Base-by-base conservation (phyloP, 2,329 filamentous ascomycete genomes). In the Xylariaceae sp. region DNA sequence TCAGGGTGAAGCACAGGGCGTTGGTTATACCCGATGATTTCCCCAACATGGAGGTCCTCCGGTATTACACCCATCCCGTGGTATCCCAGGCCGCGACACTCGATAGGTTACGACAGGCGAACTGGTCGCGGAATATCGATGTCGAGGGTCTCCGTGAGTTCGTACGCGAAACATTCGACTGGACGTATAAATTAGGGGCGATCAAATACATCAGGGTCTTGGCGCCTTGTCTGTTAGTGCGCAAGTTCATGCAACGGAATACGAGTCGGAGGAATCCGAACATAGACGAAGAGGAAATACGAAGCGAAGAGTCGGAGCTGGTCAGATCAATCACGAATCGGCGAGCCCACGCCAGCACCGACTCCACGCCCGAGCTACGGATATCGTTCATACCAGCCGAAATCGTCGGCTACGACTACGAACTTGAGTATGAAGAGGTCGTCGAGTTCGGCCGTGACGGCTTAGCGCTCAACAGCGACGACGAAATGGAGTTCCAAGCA, bases 61-160 rank as follows among this genome's bases (percentile, higher is more conserved):
- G 88, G 9, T 96, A 90, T 69, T 99, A 99, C 67, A 93, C 89
- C 0, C 87, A 92, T 68, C 94, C 94, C 0, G 86, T 88, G 1
- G 88, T 97, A 2, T 97, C 92, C 0, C 78, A 80, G 0, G 66
- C 78, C 4, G 73, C 82, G 7, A 78, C 82, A 30, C 68, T 93
- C 54, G 74, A 82, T 2, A 78, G 76, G 48, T 67, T 92, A 17
- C 71, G 72, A 1, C 76, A 77, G 0, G 77, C 89, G 47, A 74
- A 76, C 8, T 91, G 88, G 84, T 82, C 86, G 58, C 76, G 77
- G 49, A 76, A 82, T 0, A 78, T 94, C 15, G 84, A 95, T 65
- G 78, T 89, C 10, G 68, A 76, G 3, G 85, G 83, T 0, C 74
- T 99, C 41, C 83, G 93, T 41, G 80, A 82, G 11, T 97, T 96